A percentile compares a stretch with the other conserved stretches of the same genome.
Evolutionary conservation across 345 rosid species (phyloP).

Genomic region (Camelina laxa): DNA sequence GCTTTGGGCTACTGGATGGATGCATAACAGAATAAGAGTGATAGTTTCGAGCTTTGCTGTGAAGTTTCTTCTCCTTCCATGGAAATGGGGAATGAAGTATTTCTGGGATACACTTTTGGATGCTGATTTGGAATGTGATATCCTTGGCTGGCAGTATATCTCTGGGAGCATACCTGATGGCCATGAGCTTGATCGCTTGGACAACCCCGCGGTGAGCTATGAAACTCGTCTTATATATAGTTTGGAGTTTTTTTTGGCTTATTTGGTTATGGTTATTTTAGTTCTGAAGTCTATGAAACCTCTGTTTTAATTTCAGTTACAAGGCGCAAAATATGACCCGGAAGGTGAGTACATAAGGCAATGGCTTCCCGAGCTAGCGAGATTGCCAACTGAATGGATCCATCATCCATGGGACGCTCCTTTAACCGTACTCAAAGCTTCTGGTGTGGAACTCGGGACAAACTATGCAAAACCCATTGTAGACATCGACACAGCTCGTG

Average conservation of each 20-base stretch:
- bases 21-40: slow-evolving; percentile 86
- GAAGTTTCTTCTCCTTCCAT: slow-evolving; percentile 86
- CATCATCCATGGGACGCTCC: slow-evolving; percentile 98
- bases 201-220: slow-evolving; percentile 73
- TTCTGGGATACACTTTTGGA: slow-evolving; percentile 96
- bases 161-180: slow-evolving; percentile 96
- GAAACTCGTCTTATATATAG: slow-evolving; percentile 20
- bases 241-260: neutral
- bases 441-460: slow-evolving; percentile 72
- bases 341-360: slow-evolving; percentile 88
- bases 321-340: slow-evolving; percentile 77
- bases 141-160: slow-evolving; percentile 96
- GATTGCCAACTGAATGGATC: slow-evolving; percentile 91
- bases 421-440: slow-evolving; percentile 59
- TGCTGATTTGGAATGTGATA: slow-evolving; percentile 87
- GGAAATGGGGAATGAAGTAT: slow-evolving; percentile 99
- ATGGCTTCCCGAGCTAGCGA: slow-evolving; percentile 93
- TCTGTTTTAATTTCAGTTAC: slow-evolving; percentile 57
- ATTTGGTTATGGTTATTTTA: neutral
- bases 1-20: slow-evolving; percentile 99
- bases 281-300: neutral
- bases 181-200: slow-evolving; percentile 90
- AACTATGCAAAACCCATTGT: slow-evolving; percentile 78
- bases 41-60: slow-evolving; percentile 88
- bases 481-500: slow-evolving; percentile 73